Evolutionary conservation across 495 filamentous ascomycete species (phyloP).

Genomic region (Antarctomyces pellizariae): DNA sequence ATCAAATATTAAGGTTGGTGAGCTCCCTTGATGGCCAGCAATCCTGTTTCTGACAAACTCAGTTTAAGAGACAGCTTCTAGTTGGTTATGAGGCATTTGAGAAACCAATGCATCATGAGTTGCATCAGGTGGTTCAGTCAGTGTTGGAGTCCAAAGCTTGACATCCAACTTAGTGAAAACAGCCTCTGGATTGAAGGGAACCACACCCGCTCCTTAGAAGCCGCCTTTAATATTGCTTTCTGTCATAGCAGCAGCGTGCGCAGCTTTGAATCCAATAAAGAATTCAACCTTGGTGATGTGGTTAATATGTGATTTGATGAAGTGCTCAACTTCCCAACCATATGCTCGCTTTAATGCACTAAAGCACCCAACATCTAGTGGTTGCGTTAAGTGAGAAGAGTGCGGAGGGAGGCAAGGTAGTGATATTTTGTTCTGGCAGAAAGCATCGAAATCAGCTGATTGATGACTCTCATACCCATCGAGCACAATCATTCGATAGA

Average conservation of each 20-base stretch:
- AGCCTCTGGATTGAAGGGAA: slow-evolving; percentile 7
- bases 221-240: slow-evolving; percentile 3
- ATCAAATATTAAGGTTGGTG: slow-evolving; percentile 2
- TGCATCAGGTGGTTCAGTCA: slow-evolving; percentile 1
- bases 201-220: slow-evolving; percentile 7
- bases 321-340: slow-evolving; percentile 4
- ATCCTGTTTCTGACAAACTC: slow-evolving; percentile 1
- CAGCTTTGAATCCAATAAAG: slow-evolving; percentile 5
- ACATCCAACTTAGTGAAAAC: slow-evolving; percentile 3
- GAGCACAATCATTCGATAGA: slow-evolving; percentile 14
- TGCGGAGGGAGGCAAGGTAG: slow-evolving; percentile 11
- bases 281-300: slow-evolving; percentile 10
- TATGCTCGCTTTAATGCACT: slow-evolving; percentile 7
- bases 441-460: slow-evolving; percentile 11
- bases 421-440: slow-evolving; percentile 12
- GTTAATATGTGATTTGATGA: slow-evolving; percentile 7
- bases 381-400: slow-evolving; percentile 6
- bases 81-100: too few species aligned
- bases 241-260: slow-evolving; percentile 4
- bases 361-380: slow-evolving; percentile 9
- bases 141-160: slow-evolving; percentile 3
- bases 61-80: too few species aligned
- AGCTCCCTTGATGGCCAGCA: slow-evolving; percentile 2
- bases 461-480: slow-evolving; percentile 14
- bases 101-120: too few species aligned